Evolutionary conservation across 306 rosid species (phyloP).

Genomic region (Oemleria cerasiformis): DNA sequence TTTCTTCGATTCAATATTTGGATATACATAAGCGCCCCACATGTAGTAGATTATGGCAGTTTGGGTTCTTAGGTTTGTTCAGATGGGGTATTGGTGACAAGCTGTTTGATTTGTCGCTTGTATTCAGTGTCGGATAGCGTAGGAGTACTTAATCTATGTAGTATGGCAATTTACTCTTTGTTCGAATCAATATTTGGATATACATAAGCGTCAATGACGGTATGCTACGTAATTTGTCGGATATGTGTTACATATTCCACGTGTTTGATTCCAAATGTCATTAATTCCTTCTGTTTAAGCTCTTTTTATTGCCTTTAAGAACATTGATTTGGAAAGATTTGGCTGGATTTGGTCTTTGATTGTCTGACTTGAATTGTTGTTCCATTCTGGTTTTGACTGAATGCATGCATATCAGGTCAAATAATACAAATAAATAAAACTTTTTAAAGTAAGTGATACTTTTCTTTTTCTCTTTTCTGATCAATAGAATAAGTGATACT

Average conservation of each 20-base stretch:
- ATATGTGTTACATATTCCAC: constrained; percentile 1
- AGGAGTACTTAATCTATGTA: no score
- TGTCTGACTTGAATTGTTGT: neutral
- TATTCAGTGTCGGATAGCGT: no score
- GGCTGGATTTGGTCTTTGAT: neutral
- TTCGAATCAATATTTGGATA: constrained; percentile 12
- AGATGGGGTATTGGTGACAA: no score
- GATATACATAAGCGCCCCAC: neutral
- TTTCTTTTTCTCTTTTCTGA: no score
- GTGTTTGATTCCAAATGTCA: constrained; percentile 18
- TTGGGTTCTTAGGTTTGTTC: no score
- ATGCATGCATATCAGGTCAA: neutral
- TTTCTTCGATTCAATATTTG: constrained; percentile 11
- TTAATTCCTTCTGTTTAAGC: neutral
- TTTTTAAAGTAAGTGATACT: neutral
- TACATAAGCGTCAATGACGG: neutral
- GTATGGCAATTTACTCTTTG: neutral
- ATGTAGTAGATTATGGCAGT: no score
- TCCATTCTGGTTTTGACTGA: neutral
- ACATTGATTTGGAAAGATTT: constrained; percentile 4
- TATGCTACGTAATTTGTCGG: constrained; percentile 14
- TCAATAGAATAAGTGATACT: no score
- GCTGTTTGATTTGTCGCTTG: no score
- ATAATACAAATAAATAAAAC: neutral
- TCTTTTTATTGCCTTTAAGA: constrained; percentile 8